A percentile compares a stretch with the other conserved stretches of the same genome.
These are phyloP conservation scores for Pleurotus platypus DNA, from an alignment of 768 basidiomycete genomes.

Conservation along the genomic window DNA sequence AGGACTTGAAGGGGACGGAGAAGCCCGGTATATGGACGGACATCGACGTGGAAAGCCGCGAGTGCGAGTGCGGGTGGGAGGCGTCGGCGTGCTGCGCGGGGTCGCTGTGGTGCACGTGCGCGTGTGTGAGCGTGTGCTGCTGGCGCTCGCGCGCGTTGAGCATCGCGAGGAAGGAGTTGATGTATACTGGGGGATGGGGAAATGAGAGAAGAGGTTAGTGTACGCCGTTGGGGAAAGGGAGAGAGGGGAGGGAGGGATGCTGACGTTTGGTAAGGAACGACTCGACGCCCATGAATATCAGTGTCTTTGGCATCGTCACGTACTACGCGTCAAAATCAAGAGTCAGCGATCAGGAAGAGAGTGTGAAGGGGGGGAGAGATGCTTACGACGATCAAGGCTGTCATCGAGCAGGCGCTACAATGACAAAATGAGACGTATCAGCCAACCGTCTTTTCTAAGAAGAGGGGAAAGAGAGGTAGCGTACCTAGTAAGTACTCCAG, in stretches of 20 bases:
- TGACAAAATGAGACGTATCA: background rate
- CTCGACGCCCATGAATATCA: slow-evolving; percentile 1
- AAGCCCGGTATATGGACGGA: background rate
- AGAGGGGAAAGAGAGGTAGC: too few relatives aligned
- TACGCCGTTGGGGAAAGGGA: background rate
- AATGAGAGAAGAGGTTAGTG: background rate
- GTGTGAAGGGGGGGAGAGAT: background rate
- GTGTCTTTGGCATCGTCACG: background rate
- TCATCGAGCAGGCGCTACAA: background rate
- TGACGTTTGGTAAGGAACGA: slow-evolving; percentile 1
- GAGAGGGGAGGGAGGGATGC: background rate
- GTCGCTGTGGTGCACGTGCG: too few relatives aligned
- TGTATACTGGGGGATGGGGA: background rate
- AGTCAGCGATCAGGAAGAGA: too few relatives aligned
- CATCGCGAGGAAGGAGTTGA: slow-evolving; percentile 3
- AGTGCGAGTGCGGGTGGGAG: too few relatives aligned
- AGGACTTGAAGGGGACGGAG: background rate
- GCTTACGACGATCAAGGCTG: background rate
- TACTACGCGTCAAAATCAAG: background rate
- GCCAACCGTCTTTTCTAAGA: background rate
- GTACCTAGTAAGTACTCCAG: background rate
- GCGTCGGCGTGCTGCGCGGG: too few relatives aligned
- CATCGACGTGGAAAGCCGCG: background rate
- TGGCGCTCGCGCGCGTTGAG: slow-evolving; percentile 1
- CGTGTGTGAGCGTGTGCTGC: background rate